phyloP scores from a whole-genome alignment of 1,284 basidiomycete species.

The Mycosarcoma mackinlayi region DNA sequence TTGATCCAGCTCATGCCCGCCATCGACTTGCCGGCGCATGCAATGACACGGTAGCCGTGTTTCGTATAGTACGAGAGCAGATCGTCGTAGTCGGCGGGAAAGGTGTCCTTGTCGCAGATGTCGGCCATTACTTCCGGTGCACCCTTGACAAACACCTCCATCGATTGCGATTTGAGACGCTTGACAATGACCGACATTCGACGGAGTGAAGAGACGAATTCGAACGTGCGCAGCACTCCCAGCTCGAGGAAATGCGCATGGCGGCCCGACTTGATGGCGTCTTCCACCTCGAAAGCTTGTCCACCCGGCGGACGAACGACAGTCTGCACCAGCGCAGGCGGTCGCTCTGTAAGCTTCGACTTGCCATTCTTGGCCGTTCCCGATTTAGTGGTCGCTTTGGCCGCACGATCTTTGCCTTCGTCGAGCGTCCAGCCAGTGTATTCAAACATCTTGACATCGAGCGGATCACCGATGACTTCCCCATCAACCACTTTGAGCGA shows the following conservation, averaged over 20 bases:
- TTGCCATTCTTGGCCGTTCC: conserved; percentile 64
- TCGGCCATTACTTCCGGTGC: conserved; percentile 97
- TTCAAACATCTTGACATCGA: conserved; percentile 89
- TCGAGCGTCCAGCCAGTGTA: conserved; percentile 97
- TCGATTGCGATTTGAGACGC: conserved; percentile 88
- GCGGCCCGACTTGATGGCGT: conserved; percentile 83
- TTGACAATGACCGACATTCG: conserved; percentile 99
- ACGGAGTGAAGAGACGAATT: conserved; percentile 91
- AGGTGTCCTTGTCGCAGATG: conserved; percentile 74
- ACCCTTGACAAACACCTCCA: conserved; percentile 98
- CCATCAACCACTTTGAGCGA: conserved; percentile 91
- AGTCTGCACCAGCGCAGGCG: conserved; percentile 92
- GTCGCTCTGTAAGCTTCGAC: conserved; percentile 74
- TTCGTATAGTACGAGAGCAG: conserved; percentile 96
- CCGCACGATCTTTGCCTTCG: conserved; percentile 73
- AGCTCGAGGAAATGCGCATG: conserved; percentile 92
- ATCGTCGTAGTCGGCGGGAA: conserved; percentile 93
- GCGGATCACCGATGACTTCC: conserved; percentile 89
- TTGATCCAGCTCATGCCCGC: conserved; percentile 95
- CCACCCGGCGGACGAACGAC: conserved; percentile 95
- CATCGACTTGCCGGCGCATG: conserved; percentile 95
- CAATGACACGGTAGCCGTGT: conserved; percentile 97
- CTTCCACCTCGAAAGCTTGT: conserved; percentile 87
- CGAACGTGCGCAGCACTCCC: conserved; percentile 94
- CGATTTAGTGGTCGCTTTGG: conserved; percentile 54